A percentile compares a stretch with the other conserved stretches of the same genome.
Evolutionary conservation across 345 rosid species (phyloP).

Genomic region (Cardamine chenopodiifolia): DNA sequence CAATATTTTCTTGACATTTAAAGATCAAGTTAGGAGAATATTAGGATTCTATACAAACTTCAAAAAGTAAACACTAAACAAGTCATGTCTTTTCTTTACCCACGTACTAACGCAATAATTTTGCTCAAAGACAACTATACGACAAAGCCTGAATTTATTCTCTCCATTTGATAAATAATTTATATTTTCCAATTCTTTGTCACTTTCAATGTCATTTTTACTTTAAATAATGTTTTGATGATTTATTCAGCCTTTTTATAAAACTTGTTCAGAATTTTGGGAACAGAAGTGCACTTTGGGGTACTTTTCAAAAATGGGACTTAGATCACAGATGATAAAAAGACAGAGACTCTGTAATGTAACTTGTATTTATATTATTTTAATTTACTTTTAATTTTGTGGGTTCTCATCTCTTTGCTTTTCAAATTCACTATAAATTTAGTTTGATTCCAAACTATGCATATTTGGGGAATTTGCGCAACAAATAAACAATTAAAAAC

Average conservation of each 20-base stretch:
- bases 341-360: slow-evolving; percentile 39
- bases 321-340: slow-evolving; percentile 44
- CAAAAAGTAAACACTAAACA: slow-evolving; percentile 3
- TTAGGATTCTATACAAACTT: not conserved
- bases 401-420: slow-evolving; percentile 17
- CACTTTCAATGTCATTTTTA: slow-evolving; percentile 5
- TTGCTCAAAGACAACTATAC: slow-evolving; percentile 46
- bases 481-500: not conserved
- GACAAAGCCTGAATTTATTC: slow-evolving; percentile 47
- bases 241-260: slow-evolving; percentile 32
- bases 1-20: not conserved
- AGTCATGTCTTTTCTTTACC: slow-evolving; percentile 20
- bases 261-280: slow-evolving; percentile 42
- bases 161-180: slow-evolving; percentile 22
- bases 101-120: slow-evolving; percentile 28
- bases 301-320: slow-evolving; percentile 41
- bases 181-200: not conserved
- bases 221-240: slow-evolving; percentile 36
- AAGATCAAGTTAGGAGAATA: slow-evolving; percentile 5
- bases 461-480: not conserved
- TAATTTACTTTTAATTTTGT: not conserved
- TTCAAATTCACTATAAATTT: not conserved
- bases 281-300: slow-evolving; percentile 46
- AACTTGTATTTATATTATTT: slow-evolving; percentile 17
- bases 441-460: slow-evolving; percentile 28